Base-by-base conservation (phyloP, 2,329 filamentous ascomycete species). In the Claviceps sp. region DNA sequence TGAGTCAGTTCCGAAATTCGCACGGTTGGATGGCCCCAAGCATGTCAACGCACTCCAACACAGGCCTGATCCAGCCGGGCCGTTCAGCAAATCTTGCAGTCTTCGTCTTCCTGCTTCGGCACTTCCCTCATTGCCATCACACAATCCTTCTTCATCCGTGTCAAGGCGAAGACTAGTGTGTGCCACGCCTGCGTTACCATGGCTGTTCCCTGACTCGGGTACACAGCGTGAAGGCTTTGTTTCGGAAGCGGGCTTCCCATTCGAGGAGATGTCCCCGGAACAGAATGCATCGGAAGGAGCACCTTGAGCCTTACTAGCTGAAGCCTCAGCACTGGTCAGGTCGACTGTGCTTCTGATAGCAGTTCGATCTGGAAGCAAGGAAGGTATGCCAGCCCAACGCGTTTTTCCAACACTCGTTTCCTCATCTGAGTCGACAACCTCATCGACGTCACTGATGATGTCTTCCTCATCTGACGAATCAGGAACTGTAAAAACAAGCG, bases 401-500 rank as follows among this genome's bases (percentile, higher is more conserved):
- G 66, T 50, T 22, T 65, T 59, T 30, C 59, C 52, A 14, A 58
- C 55, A 51, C 60, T 64, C 30, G 30, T 34, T 34, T 34, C 30
- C 3, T 34, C 30, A 34, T 34, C 30, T 38, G 60, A 57, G 37
- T 55, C 53, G 26, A 67, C 57, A 41, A 52, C 56, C 13, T 56
- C 46, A 18, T 64, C 60, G 6, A 63, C 59, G 24, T 63, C 61
- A 30, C 60, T 64, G 24, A 56, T 57, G 0, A 57, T 52, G 22
- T 62, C 62, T 37, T 67, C 63, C 2, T 59, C 54, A 18, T 71
- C 69, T 7, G 60, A 62, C 8, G 72, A 71, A 50, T 74, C 71
- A 0, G 72, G 72, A 2, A 74, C 70, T 37, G 61, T 61, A 48
- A 73, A 74, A 22, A 64, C 63, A 42, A 60, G 61, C 38, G 61